phyloP scores from a whole-genome alignment of 2,329 filamentous ascomycete genomes.

The Xylaria sp. region DNA sequence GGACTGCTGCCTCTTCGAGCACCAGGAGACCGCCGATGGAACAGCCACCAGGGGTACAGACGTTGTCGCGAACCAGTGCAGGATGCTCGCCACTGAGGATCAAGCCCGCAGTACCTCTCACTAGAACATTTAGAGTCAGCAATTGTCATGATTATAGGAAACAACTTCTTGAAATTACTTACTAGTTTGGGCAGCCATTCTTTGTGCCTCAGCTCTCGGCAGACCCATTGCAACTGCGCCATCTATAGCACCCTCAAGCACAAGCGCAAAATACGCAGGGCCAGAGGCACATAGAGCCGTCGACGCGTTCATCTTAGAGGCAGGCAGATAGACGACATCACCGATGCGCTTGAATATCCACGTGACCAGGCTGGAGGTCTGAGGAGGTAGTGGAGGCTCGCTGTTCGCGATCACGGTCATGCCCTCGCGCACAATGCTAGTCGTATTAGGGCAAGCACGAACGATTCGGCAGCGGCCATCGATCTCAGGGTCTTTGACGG shows the following conservation, averaged over 20 bases:
- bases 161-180: conserved; percentile 13
- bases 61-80: conserved; percentile 77
- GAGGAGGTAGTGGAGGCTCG: conserved; percentile 65
- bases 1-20: conserved; percentile 76
- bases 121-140: conserved; percentile 25
- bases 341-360: conserved; percentile 84
- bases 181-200: conserved; percentile 80
- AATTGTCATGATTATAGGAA: background rate
- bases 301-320: conserved; percentile 74
- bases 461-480: conserved; percentile 71
- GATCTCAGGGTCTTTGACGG: conserved; percentile 57
- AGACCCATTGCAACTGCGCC: conserved; percentile 83
- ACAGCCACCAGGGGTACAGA: conserved; percentile 81
- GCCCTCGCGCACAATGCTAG: conserved; percentile 78
- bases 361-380: conserved; percentile 67
- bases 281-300: conserved; percentile 80
- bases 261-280: conserved; percentile 78
- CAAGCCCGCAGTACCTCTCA: conserved; percentile 76
- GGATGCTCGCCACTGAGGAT: conserved; percentile 79
- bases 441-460: conserved; percentile 86
- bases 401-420: conserved; percentile 82
- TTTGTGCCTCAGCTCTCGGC: conserved; percentile 75
- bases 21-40: conserved; percentile 79
- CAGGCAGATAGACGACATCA: conserved; percentile 73
- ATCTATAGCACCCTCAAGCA: conserved; percentile 80